Evolutionary conservation across 2,329 filamentous ascomycete species (phyloP).

Genomic region (Orbilia quercus): DNA sequence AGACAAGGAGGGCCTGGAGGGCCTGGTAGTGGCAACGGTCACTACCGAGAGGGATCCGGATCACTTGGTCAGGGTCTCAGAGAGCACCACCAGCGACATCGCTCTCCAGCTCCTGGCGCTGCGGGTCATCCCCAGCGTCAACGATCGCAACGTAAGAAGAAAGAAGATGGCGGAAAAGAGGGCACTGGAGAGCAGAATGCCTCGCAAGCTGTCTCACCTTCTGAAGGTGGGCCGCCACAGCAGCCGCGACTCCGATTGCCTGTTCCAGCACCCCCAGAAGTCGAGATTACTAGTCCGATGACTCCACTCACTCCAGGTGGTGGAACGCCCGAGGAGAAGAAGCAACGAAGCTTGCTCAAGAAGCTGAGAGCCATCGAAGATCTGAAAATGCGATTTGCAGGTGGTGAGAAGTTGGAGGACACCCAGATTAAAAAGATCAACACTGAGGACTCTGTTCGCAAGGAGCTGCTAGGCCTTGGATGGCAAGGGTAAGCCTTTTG

Average conservation of each 20-base stretch:
- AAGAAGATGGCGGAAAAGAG: constrained; percentile 54
- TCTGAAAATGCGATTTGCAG: constrained; percentile 93
- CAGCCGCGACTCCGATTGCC: constrained; percentile 59
- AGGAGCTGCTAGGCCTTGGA: constrained; percentile 78
- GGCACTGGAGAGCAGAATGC: constrained; percentile 56
- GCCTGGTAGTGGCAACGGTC: constrained; percentile 26
- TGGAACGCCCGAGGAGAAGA: constrained; percentile 76
- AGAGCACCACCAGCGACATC: constrained; percentile 47
- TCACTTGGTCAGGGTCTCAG: constrained; percentile 52
- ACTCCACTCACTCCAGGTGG: constrained; percentile 68
- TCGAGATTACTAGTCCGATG: constrained; percentile 62
- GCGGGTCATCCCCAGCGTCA: constrained; percentile 59
- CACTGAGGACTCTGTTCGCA: constrained; percentile 84
- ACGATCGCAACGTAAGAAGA: constrained; percentile 60
- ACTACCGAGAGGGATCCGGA: constrained; percentile 44
- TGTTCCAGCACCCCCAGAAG: constrained; percentile 60
- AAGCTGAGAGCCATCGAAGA: constrained; percentile 98
- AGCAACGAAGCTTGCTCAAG: constrained; percentile 90
- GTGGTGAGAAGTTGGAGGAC: constrained; percentile 95
- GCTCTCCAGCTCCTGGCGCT: constrained; percentile 42
- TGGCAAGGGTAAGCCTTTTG: constrained; percentile 62
- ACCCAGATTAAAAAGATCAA: constrained; percentile 98
- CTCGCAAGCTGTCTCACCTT: constrained; percentile 60
- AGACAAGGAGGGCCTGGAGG: constrained; percentile 61
- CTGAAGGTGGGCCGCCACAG: constrained; percentile 60